Evolutionary conservation across 768 basidiomycete species (phyloP), one percentile per base, ranked within the genome.

Genomic region (Mycena pura): DNA sequence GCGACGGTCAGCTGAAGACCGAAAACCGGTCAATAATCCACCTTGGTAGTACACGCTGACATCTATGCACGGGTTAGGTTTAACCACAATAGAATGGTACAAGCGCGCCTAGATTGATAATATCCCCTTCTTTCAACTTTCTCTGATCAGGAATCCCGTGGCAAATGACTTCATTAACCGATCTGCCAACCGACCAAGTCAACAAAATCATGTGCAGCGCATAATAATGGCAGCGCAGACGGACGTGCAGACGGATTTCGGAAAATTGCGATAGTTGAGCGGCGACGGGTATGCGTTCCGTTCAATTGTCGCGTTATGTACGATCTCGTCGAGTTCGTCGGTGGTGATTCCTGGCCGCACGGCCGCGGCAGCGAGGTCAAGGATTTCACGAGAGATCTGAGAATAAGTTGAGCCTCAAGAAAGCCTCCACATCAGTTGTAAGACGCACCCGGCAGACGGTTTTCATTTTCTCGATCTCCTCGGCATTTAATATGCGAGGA

Each of bases 171-270:
- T 99, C 96, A 74, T 99, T 99, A 22, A 99, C 77, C 39, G 94
- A 95, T 21, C 93, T 92, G 66, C 43, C 44, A 54, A 51, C 47
- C 21, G 13, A 38, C 21, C 32, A 29, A 50, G 45, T 40, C 36
- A 25, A 36, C 27, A 28, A 59, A 50, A 50, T 32, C 22, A n/a
- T n/a, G n/a, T n/a, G n/a, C n/a, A 43, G 43, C 15, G 24, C 45
- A 32, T 13, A 51, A 45, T 27, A 49, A 40, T 44, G 19, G 45
- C 25, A 41, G 14, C 11, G 40, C 44, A 43, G 32, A 83, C 93
- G 67, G 79, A 94, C 88, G 91, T 95, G 91, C 97, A 99, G 34
- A 96, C 86, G 28, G 95, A 98, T 81, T 98, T 98, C 13, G 97
- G 96, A 72, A 89, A 99, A 32, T 84, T 82, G 51, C 89, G 85